Base-by-base conservation (phyloP, 345 rosid species). In the Dipteronia dyeriana region DNA sequence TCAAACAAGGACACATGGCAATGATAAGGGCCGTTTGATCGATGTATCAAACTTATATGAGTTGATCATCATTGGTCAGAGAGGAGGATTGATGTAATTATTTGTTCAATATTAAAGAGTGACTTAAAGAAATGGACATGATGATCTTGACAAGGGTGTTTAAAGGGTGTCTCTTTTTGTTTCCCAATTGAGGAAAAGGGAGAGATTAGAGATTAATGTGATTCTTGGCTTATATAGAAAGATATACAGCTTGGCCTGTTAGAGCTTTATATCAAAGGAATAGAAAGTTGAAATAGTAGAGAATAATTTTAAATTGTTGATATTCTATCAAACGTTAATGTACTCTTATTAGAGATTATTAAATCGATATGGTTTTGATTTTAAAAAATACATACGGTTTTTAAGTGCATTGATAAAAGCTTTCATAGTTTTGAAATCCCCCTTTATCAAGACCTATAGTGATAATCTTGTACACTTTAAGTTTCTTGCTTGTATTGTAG, bases 221-320 rank as follows among this genome's bases (percentile, higher is more conserved):
- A 85, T 79, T 76, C 83, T 82, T 79, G 78, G 80, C 88, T 85
- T 85, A 75, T 45, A 74, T 74, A 77, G 86, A 78, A 87, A 85
- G 85, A 76, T 70, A 80, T 19, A 83, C 86, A 78, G 77, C 83
- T 60, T 81, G 78, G 82, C 78, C 80, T 78, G 83, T 41, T 76
- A 47, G 65, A 65, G 80, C 76, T 74, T 69, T 80, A 68, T 71
- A 76, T 68, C 26, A 76, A 80, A 79, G 25, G 56, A 34, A 23
- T 59, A 72, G 70, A 31, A 73, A 71, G 8, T 25, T 41, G 72
- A 20, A 77, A 64, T 11, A 19, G 12, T 10, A 5, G 22, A 51
- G 54, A 51, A 16, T 14, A 16, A 14, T 51, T 14, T 51, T 14
- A 51, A 51, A 51, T 12, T 2, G 17, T 13, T 12, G 19, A 3